phyloP scores from a whole-genome alignment of 768 basidiomycete species.

The Pleurotus eryngii region DNA sequence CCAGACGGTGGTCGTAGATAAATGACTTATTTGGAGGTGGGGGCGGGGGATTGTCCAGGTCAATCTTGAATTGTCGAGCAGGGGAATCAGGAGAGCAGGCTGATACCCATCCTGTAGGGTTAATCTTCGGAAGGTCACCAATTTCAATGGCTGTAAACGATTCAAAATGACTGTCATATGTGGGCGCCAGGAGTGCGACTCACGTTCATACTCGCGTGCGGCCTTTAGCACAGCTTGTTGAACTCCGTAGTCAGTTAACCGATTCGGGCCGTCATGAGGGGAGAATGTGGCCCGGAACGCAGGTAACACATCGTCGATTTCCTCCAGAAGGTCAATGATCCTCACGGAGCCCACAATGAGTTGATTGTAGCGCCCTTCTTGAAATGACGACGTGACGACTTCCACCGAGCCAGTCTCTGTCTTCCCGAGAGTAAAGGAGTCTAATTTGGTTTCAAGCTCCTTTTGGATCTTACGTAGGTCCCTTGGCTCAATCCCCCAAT shows the following conservation, averaged over 20 bases:
- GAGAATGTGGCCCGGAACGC: slow-evolving; percentile 40
- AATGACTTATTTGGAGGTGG: slow-evolving; percentile 37
- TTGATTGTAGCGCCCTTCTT: slow-evolving; percentile 6
- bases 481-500: slow-evolving; percentile 13
- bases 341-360: slow-evolving; percentile 12
- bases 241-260: slow-evolving; percentile 29
- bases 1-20: slow-evolving; percentile 42
- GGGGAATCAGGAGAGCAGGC: slow-evolving; percentile 37
- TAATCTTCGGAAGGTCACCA: slow-evolving; percentile 30
- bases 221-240: slow-evolving; percentile 28
- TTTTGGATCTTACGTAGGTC: slow-evolving; percentile 13
- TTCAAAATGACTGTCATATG: not conserved
- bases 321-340: slow-evolving; percentile 29
- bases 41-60: slow-evolving; percentile 31
- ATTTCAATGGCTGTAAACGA: slow-evolving; percentile 20
- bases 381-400: slow-evolving; percentile 8
- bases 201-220: slow-evolving; percentile 26
- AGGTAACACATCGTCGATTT: slow-evolving; percentile 35
- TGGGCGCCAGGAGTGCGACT: slow-evolving; percentile 16
- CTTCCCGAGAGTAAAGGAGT: slow-evolving; percentile 11
- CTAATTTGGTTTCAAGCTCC: slow-evolving; percentile 6
- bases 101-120: slow-evolving; percentile 33
- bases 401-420: slow-evolving; percentile 1
- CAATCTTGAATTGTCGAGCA: slow-evolving; percentile 30
- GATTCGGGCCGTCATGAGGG: slow-evolving; percentile 34